Base-by-base conservation (phyloP, 2,329 filamentous ascomycete species). In the Apiospora pterosperma region DNA sequence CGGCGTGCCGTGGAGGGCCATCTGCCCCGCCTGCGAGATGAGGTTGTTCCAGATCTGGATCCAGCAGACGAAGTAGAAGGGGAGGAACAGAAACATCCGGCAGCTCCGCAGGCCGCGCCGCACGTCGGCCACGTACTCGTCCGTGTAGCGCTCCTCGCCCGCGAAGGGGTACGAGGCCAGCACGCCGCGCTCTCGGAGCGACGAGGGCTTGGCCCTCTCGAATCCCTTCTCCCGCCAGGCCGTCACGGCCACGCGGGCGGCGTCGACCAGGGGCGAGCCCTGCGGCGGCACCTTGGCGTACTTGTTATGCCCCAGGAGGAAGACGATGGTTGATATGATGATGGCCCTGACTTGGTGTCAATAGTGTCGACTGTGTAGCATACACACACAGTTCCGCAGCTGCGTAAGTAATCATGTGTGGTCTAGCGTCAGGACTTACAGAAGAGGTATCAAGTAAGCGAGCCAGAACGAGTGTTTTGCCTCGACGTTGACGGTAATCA, bases 201-300 rank as follows among this genome's bases (percentile, higher is more conserved):
- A 88, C 5, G 84, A 86, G 4, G 88, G 89, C 78, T 92, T 92
- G 65, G 90, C 81, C 0, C 60, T 63, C 16, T 62, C 62, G 91
- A 91, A 95, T 62, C 86, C 86, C 69, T 95, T 92, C 67, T 95
- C 91, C 82, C 85, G 88, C 61, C 85, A 84, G 42, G 84, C 86
- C 77, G 89, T 90, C 76, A 85, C 84, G 0, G 88, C 88, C 62
- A 88, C 80, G 11, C 82, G 82, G 69, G 89, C 72, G 41, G 92
- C 89, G 73, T 90, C 92, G 65, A 84, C 82, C 2, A 67, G 36
- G 44, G 66, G 63, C 28, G 67, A 67, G 14, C 67, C 67, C 6
- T 63, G 64, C 5, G 67, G 91, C 1, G 89, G 88, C 25, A 80
- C 81, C 21, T 83, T 81, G 69, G 83, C 80, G 78, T 93, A 93